Base-by-base conservation (phyloP, 148 eudicot species). In the Arctostaphylos glauca region DNA sequence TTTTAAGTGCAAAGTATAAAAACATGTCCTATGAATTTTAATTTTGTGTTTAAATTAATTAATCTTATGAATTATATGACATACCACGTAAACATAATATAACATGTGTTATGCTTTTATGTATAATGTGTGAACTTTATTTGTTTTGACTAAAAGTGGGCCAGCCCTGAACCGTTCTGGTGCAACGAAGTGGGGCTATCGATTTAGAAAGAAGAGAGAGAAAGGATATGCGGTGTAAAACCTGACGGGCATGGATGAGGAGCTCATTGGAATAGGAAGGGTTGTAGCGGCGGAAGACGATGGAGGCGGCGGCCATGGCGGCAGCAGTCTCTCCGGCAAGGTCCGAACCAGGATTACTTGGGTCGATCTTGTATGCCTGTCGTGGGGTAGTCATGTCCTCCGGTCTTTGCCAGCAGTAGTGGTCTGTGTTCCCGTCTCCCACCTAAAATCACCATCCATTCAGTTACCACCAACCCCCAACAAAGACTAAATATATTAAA, bases 361-460 rank as follows among this genome's bases (percentile, higher is more conserved):
- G 94, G 88, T 95, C 97, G 38, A 95, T 90, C 79, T 79, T 88
- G 87, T 96, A 96, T 31, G 99, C 99, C 12, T 88, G 87, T 10
- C 98, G 87, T 47, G 94, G 91, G 1, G 99, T 96, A 12, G 95
- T 94, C 99, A 96, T 96, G 67, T 96, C 99, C 87, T 96, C 99
- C 3, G 99, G 98, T 79, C 99, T 93, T 80, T 96, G 99, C 99
- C 99, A 96, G 67, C 99, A 96, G 87, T 89, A 94, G 84, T 96
- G 99, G 86, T 96, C 98, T 2, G 98, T 88, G 89, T 92, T 87
- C 25, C 99, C 99, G 86, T 96, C 99, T 87, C 99, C 99, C 66
- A 96, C 98, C 99, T 96, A 80, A 62, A 62, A 1, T 31, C 43
- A 0, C 18, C 71, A 66, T 66, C 44, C 12, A 66, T 66, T 66